Evolutionary conservation across 139 green algal species (phyloP), one percentile per base, ranked within the genome.

Genomic region (Yamagishiella unicocca): DNA sequence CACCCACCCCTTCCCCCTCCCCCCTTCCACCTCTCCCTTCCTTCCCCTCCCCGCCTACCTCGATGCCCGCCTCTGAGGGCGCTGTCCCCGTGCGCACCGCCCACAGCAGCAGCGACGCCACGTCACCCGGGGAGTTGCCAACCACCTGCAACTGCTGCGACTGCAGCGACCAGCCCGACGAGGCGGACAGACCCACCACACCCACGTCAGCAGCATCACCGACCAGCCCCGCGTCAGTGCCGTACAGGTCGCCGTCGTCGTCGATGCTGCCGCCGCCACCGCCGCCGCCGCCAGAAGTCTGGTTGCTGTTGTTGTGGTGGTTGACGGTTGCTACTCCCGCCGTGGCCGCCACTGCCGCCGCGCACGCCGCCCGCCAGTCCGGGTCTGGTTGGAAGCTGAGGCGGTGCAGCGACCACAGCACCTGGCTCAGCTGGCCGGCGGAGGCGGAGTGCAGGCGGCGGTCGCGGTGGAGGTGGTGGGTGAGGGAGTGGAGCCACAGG

Each of bases 61-160:
- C 29, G 24, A 87, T 38, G 2, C 4, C 66, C 33, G 46, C 81
- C 27, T 27, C 33, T 9, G 4, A 33, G 22, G 66, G 81, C 2
- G 45, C 64, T 8, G 53, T 78, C 27, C 43, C 81, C 7, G 53
- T 78, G 29, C 81, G 81, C 43, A 78, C 81, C 22, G 66, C 64
- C 81, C 81, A 87, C 81, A 87, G 64, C 81, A 87, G 64, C 66
- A 87, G 66, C 33, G 81, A 87, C 5, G 45, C 35, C 66, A 79
- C 25, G 21, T 87, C 81, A 0, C 33, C 66, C 50, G 14, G 14
- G 50, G 14, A 12, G 50, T 17, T 61, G 14, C 50, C 50, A 17
- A 61, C 50, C 12, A 17, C 50, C 50, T n/a, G n/a, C n/a, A n/a
- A n/a, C n/a, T n/a, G n/a, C n/a, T n/a, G n/a, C n/a, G n/a, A n/a